These are phyloP conservation scores for Corrigiola litoralis DNA, from an alignment of 179 eudicot species.

Conservation along the genomic window DNA sequence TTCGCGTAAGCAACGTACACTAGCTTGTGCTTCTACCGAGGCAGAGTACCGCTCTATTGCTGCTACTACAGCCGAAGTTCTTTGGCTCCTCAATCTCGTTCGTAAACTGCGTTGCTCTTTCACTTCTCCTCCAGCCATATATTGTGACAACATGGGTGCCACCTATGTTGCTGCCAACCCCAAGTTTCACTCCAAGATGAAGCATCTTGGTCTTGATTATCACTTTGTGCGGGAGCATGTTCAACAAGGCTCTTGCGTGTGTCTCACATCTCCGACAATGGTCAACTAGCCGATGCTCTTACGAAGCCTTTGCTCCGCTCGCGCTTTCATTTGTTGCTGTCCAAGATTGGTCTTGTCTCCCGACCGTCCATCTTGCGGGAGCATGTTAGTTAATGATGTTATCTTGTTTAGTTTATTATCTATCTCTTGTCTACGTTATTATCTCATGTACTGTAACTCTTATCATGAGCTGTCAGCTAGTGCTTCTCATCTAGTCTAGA, in stretches of 20 bases:
- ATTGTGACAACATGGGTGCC: conserved; percentile 8
- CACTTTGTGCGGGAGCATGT: conserved; percentile 12
- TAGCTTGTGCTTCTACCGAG: conserved; percentile 4
- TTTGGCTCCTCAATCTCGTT: not conserved
- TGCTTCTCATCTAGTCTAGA: too few relatives aligned
- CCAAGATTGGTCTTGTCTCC: conserved; percentile 5
- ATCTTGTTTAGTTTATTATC: too few relatives aligned
- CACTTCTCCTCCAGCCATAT: not conserved
- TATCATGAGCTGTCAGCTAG: too few relatives aligned
- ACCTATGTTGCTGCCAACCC: not conserved
- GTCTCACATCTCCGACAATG: not conserved
- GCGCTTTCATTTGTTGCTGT: not conserved
- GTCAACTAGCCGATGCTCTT: not conserved
- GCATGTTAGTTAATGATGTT: too few relatives aligned
- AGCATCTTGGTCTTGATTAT: too few relatives aligned
- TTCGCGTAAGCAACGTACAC: not conserved
- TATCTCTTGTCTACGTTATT: too few relatives aligned
- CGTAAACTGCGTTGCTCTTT: not conserved
- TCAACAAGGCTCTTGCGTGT: not conserved
- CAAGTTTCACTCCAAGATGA: not conserved
- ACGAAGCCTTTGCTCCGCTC: not conserved
- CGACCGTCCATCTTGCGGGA: conserved; percentile 12
- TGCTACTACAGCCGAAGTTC: not conserved
- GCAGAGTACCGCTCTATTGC: conserved; percentile 2
- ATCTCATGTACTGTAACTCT: too few relatives aligned